Conservation (phyloP, 495 filamentous ascomycete species). For the Sordaria brevicollis region DNA sequence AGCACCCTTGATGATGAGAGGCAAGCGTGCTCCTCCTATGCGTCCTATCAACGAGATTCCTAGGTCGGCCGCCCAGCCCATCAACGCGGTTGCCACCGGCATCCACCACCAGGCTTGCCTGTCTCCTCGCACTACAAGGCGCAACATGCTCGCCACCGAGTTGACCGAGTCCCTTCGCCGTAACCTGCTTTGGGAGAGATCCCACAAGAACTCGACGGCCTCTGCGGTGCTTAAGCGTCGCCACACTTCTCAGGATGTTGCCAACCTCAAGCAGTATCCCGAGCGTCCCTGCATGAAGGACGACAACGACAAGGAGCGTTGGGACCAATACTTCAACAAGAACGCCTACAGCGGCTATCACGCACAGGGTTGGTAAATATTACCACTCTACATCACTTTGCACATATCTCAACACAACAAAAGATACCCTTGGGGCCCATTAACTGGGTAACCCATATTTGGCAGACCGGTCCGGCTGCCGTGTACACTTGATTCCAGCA, state of each 20-base stretch:
- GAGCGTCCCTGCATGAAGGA: slow-evolving; percentile 40
- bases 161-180: slow-evolving; percentile 42
- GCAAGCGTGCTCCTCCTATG: slow-evolving; percentile 29
- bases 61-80: slow-evolving; percentile 64
- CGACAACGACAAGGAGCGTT: slow-evolving; percentile 38
- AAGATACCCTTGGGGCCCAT: slow-evolving; percentile 20
- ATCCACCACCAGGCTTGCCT: slow-evolving; percentile 56
- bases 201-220: slow-evolving; percentile 68
- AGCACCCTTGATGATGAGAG: slow-evolving; percentile 57
- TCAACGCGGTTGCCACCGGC: slow-evolving; percentile 61
- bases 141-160: slow-evolving; percentile 95
- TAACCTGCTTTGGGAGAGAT: slow-evolving; percentile 27
- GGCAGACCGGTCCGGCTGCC: slow-evolving; percentile 24
- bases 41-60: slow-evolving; percentile 57
- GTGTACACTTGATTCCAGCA: slow-evolving; percentile 33
- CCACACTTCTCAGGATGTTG: slow-evolving; percentile 84
- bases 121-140: slow-evolving; percentile 83
- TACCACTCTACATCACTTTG: slow-evolving; percentile 8
- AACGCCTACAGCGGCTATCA: slow-evolving; percentile 41
- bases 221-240: slow-evolving; percentile 82
- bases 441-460: slow-evolving; percentile 7
- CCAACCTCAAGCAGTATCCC: slow-evolving; percentile 72
- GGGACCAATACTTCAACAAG: slow-evolving; percentile 40
- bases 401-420: slow-evolving; percentile 18
- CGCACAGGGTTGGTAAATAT: slow-evolving; percentile 41